Percentiles rank a stretch among this genome's conserved stretches.
These are phyloP conservation scores for sorghum (Sorghum bicolor) DNA, from an alignment of 176 grass and related monocot species.

Conservation along the genomic window Sorghum_bicolor_NCBIv3 NC_012870.2:20168001-20168500, in stretches of 20 bases:
- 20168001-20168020: slow-evolving; percentile 48
- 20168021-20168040: slow-evolving; percentile 16
- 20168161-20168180: slow-evolving; percentile 96
- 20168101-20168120: slow-evolving; percentile 92
- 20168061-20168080: not conserved
- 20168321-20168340: slow-evolving; percentile 94
- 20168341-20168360: slow-evolving; percentile 86
- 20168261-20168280: slow-evolving; percentile 86
- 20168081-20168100: slow-evolving; percentile 17
- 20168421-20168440: not conserved
- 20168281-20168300: slow-evolving; percentile 88
- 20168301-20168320: slow-evolving; percentile 87
- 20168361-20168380: slow-evolving; percentile 91
- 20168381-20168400: slow-evolving; percentile 44
- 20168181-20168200: slow-evolving; percentile 73
- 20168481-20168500: not conserved
- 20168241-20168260: not conserved
- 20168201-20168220: not conserved
- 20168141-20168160: slow-evolving; percentile 92
- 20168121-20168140: slow-evolving; percentile 82
- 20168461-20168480: not conserved
- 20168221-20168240: not conserved
- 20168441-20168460: not conserved
- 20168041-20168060: not conserved
- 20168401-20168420: slow-evolving; percentile 22